A percentile compares a stretch with the other conserved stretches of the same genome.
phyloP scores from a whole-genome alignment of 2,329 filamentous ascomycete genomes.

The Venturia aucupariae region DNA sequence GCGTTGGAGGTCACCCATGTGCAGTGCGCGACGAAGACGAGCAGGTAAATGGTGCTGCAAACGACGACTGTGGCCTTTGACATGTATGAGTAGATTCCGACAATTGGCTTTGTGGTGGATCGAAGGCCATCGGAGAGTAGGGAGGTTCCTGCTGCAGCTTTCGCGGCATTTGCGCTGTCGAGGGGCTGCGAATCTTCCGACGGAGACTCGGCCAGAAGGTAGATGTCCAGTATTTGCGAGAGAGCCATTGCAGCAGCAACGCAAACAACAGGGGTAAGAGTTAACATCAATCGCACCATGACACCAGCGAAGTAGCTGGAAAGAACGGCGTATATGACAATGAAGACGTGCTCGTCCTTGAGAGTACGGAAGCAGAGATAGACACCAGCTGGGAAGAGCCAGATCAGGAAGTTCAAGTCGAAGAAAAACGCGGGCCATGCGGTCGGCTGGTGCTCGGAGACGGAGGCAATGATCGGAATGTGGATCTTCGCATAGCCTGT shows the following conservation, averaged over 20 bases:
- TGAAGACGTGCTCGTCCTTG: conserved; percentile 92
- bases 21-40: conserved; percentile 94
- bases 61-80: conserved; percentile 73
- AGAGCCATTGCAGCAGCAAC: conserved; percentile 83
- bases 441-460: conserved; percentile 97
- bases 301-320: conserved; percentile 98
- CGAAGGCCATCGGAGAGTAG: conserved; percentile 50
- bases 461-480: conserved; percentile 98
- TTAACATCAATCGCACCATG: conserved; percentile 99
- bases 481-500: conserved; percentile 98
- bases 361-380: conserved; percentile 96
- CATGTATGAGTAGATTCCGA: conserved; percentile 74
- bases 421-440: conserved; percentile 99
- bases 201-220: conserved; percentile 60
- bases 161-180: conserved; percentile 29
- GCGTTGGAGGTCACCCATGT: conserved; percentile 99
- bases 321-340: conserved; percentile 94
- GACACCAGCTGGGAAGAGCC: conserved; percentile 96
- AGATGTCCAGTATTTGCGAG: conserved; percentile 82
- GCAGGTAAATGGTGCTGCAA: conserved; percentile 66
- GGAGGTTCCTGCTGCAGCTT: conserved; percentile 40
- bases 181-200: conserved; percentile 39
- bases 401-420: conserved; percentile 95
- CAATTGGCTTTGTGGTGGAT: conserved; percentile 59
- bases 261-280: conserved; percentile 90